Conservation (phyloP, 306 rosid genomes). For the Fragaria iinumae region DNA sequence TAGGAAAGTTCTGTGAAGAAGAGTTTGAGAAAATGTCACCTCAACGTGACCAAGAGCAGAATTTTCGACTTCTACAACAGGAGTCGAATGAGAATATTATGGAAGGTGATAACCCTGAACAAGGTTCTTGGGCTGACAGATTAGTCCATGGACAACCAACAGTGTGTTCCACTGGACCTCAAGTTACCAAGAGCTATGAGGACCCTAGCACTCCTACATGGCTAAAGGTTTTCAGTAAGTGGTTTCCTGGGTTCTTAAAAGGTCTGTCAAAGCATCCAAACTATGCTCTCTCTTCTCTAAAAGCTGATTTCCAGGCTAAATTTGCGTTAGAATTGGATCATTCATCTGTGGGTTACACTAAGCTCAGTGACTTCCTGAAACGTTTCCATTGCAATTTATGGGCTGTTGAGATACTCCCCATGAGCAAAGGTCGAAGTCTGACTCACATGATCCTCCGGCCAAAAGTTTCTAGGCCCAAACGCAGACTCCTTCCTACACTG, state of each 20-base stretch:
- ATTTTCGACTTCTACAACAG: constrained; percentile 8
- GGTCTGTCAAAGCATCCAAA: constrained; percentile 25
- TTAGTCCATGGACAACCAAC: constrained; percentile 8
- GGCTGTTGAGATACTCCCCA: constrained; percentile 21
- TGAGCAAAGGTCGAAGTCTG: constrained; percentile 6
- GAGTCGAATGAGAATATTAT: constrained; percentile 3
- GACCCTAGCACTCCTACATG: constrained; percentile 27
- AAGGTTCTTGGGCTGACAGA: constrained; percentile 25
- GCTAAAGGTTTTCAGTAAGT: constrained; percentile 40
- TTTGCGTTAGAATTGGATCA: constrained; percentile 43
- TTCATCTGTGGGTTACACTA: constrained; percentile 34
- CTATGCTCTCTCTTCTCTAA: constrained; percentile 44
- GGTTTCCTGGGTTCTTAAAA: constrained; percentile 35
- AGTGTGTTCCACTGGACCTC: constrained; percentile 14
- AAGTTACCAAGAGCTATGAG: background rate
- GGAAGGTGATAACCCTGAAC: constrained; percentile 21
- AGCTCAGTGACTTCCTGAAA: constrained; percentile 41
- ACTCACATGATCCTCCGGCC: constrained; percentile 39
- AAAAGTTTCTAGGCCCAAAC: constrained; percentile 8
- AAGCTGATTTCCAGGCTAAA: constrained; percentile 34
- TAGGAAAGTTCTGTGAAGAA: constrained; percentile 34
- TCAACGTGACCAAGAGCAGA: constrained; percentile 11
- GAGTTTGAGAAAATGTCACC: constrained; percentile 18
- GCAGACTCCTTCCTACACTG: background rate
- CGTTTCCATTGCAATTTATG: constrained; percentile 31